Percentiles rank a stretch among this genome's conserved stretches.
Conservation (phyloP, 768 basidiomycete genomes). For the Daedaleopsis nitida region DNA sequence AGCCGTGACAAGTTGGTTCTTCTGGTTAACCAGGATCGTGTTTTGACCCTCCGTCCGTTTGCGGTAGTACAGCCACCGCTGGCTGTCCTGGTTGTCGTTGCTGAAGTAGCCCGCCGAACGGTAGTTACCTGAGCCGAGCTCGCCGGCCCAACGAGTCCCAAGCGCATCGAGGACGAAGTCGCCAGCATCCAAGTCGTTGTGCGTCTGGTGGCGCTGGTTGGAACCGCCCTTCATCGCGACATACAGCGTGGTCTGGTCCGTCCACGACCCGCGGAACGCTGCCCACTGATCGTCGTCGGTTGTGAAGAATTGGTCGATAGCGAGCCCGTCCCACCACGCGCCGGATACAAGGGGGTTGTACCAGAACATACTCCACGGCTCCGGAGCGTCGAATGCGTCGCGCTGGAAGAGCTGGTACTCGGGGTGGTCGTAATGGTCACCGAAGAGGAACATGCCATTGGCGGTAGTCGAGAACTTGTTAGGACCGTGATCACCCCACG, state of each 20-base stretch:
- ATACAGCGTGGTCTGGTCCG: conserved; percentile 78
- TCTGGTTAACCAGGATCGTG: conserved; percentile 73
- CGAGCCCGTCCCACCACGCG: conserved; percentile 88
- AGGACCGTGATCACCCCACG: conserved; percentile 84
- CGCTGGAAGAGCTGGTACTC: conserved; percentile 87
- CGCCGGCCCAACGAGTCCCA: conserved; percentile 93
- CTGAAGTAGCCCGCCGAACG: conserved; percentile 75
- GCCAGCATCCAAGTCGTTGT: conserved; percentile 92
- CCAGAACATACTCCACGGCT: conserved; percentile 78
- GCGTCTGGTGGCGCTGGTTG: conserved; percentile 84
- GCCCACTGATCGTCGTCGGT: conserved; percentile 79
- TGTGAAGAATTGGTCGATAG: conserved; percentile 84
- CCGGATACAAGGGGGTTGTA: conserved; percentile 83
- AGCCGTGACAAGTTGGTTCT: conserved; percentile 80
- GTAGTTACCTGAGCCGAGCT: conserved; percentile 90
- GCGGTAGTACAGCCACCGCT: conserved; percentile 91
- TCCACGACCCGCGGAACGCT: conserved; percentile 92
- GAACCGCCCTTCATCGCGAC: conserved; percentile 89
- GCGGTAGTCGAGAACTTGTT: conserved; percentile 97
- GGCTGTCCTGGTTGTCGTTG: conserved; percentile 64
- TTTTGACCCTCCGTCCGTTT: conserved; percentile 99
- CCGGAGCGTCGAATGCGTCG: conserved; percentile 62
- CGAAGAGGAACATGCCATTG: conserved; percentile 84
- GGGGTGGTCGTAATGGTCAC: conserved; percentile 66
- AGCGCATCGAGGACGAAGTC: conserved; percentile 96